Base-by-base conservation (phyloP, 1,284 basidiomycete genomes). In the Grifola frondosa region DNA sequence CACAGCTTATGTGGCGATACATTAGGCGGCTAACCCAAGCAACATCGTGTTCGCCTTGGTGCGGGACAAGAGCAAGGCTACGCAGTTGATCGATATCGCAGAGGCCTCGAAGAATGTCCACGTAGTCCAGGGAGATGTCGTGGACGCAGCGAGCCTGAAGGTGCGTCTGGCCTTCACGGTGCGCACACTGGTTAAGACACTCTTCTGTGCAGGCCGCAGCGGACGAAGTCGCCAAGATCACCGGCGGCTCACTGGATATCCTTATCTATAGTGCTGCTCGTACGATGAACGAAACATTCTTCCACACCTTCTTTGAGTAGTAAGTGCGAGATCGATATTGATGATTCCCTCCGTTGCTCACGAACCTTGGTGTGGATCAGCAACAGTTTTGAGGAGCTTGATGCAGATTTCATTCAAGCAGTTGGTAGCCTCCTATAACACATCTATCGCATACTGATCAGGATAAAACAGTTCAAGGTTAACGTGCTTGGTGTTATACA, bases 401-500 rank as follows among this genome's bases (percentile, higher is more conserved):
- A 56, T n/a, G 36, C 24, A 4, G 49, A 50, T 11, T 51, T 53
- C 31, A 49, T 48, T 11, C 25, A 39, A 6, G 20, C 47, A 0
- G 51, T 56, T 30, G 17, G 49, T 38, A n/a, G n/a, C n/a, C n/a
- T n/a, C n/a, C n/a, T n/a, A n/a, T n/a, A n/a, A n/a, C n/a, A n/a
- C n/a, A n/a, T n/a, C n/a, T n/a, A n/a, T n/a, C n/a, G n/a, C n/a
- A 17, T 20, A 16, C 22, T 33, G 16, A n/a, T n/a, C 7, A n/a
- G 3, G 3, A n/a, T 23, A 6, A 6, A 11, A 28, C 28, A 49
- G 50, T 54, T 59, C 50, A 44, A 59, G 16, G 40, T 57, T 25
- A 70, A 71, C 44, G 60, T 65, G 29, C 34, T 68, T 28, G 64
- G 66, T 11, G 48, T 54, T 8, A 54, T 69, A 6, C 55, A 58